Evolutionary conservation across 257 asterid genomes (phyloP).

Genomic region (Echites panduratus): DNA sequence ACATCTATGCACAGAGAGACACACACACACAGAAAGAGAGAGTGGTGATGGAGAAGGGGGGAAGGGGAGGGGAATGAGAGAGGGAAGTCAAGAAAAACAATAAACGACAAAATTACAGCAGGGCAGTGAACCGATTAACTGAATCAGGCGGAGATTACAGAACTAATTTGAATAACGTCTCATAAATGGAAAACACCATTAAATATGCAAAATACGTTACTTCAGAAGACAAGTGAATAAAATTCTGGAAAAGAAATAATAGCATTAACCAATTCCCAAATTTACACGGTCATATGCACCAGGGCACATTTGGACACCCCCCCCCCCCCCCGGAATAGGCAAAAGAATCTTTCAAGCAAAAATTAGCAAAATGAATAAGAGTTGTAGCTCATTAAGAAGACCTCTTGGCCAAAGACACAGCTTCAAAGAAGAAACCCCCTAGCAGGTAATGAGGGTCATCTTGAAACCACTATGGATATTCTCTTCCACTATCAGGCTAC

Average conservation of each 20-base stretch:
- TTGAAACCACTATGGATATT: conserved; percentile 6
- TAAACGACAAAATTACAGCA: neutral
- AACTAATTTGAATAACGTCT: neutral
- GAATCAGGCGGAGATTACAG: neutral
- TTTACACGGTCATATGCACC: conserved; percentile 2
- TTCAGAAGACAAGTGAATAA: neutral
- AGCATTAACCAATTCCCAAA: conserved; percentile 3
- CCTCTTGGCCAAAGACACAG: conserved; percentile 5
- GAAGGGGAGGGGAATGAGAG: neutral
- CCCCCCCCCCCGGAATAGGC: neutral
- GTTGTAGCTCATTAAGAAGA: conserved; percentile 1
- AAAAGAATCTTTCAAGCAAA: conserved; percentile 4
- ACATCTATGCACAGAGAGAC: neutral
- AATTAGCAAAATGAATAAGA: neutral
- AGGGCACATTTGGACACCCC: conserved; percentile 2
- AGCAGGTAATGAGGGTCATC: conserved; percentile 3
- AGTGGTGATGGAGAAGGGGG: neutral
- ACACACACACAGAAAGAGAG: neutral
- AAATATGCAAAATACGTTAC: neutral
- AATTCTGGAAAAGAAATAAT: neutral
- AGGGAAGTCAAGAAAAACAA: neutral
- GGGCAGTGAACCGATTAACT: neutral
- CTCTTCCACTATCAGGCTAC: conserved; percentile 4
- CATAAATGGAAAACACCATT: neutral
- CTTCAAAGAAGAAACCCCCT: conserved; percentile 8